Evolutionary conservation across 192 early-diverging fungal genomes (phyloP).

Genomic region (Geranomyces variabilis): DNA sequence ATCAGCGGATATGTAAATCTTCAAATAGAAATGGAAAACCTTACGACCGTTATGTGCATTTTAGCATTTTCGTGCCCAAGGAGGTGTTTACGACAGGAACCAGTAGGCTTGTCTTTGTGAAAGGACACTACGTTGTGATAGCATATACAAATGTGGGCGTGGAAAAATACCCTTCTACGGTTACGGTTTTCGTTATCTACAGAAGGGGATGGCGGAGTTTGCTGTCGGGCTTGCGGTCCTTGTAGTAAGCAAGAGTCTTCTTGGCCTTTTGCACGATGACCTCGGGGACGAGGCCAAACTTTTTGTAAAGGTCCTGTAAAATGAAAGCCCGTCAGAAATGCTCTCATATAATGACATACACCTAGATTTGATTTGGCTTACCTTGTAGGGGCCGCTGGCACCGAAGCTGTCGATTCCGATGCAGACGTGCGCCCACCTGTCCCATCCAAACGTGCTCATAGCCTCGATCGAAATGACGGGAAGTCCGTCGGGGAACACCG

Average conservation of each 20-base stretch:
- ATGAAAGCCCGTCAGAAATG: too few relatives aligned
- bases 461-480: slow-evolving; percentile 91
- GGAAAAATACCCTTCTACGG: too few relatives aligned
- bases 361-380: too few relatives aligned
- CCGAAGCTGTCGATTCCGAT: slow-evolving; percentile 93
- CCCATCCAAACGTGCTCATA: slow-evolving; percentile 85
- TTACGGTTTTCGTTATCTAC: too few relatives aligned
- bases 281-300: slow-evolving; percentile 82
- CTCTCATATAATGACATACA: background rate
- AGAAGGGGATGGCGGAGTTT: slow-evolving; percentile 23
- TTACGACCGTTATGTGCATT: too few relatives aligned
- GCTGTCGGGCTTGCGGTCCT: slow-evolving; percentile 32
- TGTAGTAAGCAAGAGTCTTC: slow-evolving; percentile 77
- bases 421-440: slow-evolving; percentile 84
- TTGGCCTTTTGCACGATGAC: slow-evolving; percentile 74
- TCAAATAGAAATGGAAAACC: too few relatives aligned
- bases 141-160: too few relatives aligned
- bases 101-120: too few relatives aligned
- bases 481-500: slow-evolving; percentile 78
- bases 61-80: too few relatives aligned
- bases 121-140: too few relatives aligned
- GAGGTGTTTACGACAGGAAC: too few relatives aligned
- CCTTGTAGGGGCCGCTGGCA: slow-evolving; percentile 74
- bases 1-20: too few relatives aligned
- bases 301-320: slow-evolving; percentile 73